Percentiles rank a stretch among this genome's conserved stretches.
phyloP scores from a whole-genome alignment of 1,284 basidiomycete genomes.

The Cutaneotrichosporon cyanovorans region DNA sequence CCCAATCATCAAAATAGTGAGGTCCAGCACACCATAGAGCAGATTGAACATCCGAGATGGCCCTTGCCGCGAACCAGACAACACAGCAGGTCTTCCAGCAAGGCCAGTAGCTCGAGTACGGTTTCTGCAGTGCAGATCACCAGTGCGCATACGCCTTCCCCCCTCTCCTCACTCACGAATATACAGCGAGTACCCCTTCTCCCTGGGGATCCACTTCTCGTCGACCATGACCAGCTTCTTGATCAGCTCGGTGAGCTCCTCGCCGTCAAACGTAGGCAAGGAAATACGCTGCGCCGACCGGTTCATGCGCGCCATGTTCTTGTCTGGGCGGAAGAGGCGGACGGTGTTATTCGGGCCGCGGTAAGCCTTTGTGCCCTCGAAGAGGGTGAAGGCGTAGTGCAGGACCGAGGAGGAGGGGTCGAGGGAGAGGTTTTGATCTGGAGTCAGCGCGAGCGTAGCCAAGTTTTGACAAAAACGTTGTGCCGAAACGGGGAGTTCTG shows the following conservation, averaged over 20 bases:
- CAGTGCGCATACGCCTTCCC: background rate
- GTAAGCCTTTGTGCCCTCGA: conserved; percentile 98
- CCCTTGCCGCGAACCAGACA: too few species aligned
- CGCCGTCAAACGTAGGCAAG: conserved; percentile 64
- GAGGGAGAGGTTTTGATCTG: conserved; percentile 66
- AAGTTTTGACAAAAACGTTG: too few species aligned
- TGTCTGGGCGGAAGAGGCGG: conserved; percentile 89
- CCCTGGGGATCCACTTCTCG: conserved; percentile 84
- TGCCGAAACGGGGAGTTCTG: too few species aligned
- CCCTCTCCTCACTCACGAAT: conserved; percentile 52
- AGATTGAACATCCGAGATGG: too few species aligned
- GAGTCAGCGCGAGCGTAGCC: background rate
- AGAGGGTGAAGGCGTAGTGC: conserved; percentile 75
- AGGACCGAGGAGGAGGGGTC: conserved; percentile 81
- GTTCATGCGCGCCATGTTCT: conserved; percentile 79
- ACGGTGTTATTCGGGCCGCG: conserved; percentile 68
- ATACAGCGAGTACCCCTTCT: conserved; percentile 85
- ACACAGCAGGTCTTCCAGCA: too few species aligned
- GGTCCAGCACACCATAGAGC: too few species aligned
- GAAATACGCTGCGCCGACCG: conserved; percentile 45
- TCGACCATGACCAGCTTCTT: conserved; percentile 83
- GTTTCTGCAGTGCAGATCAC: too few species aligned
- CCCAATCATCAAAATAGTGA: too few species aligned
- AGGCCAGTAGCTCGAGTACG: too few species aligned
- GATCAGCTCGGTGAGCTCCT: conserved; percentile 71